Percentiles rank a stretch among this genome's conserved stretches.
Evolutionary conservation across 2,329 filamentous ascomycete genomes (phyloP).

Genomic region (Westerdykella aurantiaca): DNA sequence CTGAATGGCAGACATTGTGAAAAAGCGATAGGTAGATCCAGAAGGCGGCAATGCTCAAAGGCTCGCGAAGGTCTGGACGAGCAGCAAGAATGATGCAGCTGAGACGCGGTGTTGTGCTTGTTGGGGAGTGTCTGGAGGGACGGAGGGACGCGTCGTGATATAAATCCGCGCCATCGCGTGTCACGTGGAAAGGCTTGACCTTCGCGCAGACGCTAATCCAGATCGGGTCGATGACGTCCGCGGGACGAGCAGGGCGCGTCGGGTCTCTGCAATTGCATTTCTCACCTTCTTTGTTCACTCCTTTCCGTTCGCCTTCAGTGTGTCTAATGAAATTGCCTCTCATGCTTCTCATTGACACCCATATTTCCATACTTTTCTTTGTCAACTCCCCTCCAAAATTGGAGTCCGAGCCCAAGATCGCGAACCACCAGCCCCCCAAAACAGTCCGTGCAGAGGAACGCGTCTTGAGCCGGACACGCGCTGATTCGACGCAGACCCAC

Average conservation of each 20-base stretch:
- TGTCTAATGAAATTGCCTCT: background rate
- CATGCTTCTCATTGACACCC: slow-evolving; percentile 12
- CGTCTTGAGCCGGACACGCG: slow-evolving; percentile 26
- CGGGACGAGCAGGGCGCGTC: no score
- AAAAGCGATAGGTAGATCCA: slow-evolving; percentile 9
- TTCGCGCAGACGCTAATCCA: no score
- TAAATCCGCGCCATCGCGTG: slow-evolving; percentile 8
- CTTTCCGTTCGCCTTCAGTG: background rate
- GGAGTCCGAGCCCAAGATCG: slow-evolving; percentile 3
- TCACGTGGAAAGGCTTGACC: slow-evolving; percentile 3
- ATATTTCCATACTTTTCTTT: slow-evolving; percentile 8
- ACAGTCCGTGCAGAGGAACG: slow-evolving; percentile 22
- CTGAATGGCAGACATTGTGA: slow-evolving; percentile 64
- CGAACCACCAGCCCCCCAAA: slow-evolving; percentile 21
- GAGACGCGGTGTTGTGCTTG: slow-evolving; percentile 19
- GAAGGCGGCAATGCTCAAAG: slow-evolving; percentile 7
- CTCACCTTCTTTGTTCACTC: background rate
- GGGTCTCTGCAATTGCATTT: background rate
- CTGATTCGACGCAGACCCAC: slow-evolving; percentile 26
- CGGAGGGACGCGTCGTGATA: slow-evolving; percentile 15
- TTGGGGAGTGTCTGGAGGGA: slow-evolving; percentile 15
- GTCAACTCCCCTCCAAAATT: background rate
- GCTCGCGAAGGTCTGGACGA: slow-evolving; percentile 7
- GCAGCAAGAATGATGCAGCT: slow-evolving; percentile 14
- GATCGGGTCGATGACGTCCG: no score